Conservation (phyloP, 352 stramenopile genomes). For the Globisporangium polare region DNA sequence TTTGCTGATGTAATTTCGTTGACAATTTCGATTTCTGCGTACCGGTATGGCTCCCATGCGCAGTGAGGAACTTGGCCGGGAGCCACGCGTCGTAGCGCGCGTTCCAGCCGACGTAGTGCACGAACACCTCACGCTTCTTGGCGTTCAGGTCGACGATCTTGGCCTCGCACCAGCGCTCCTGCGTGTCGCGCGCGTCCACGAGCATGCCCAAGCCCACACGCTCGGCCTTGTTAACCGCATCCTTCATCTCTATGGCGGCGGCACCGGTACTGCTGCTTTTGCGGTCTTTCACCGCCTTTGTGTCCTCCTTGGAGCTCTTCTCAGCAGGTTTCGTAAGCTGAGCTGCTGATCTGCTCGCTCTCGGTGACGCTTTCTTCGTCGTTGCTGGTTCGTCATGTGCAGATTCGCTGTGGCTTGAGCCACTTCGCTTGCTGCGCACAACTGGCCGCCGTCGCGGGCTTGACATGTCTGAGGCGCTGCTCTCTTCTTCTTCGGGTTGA, state of each 20-base stretch:
- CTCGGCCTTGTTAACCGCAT: slow-evolving; percentile 6
- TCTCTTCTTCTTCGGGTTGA: not conserved
- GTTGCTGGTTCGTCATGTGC: slow-evolving; percentile 15
- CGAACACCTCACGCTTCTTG: slow-evolving; percentile 30
- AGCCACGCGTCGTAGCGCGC: slow-evolving; percentile 68
- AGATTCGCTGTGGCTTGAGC: not conserved
- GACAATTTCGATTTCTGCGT: not conserved
- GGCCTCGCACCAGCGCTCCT: slow-evolving; percentile 58
- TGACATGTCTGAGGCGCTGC: not conserved
- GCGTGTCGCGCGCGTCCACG: slow-evolving; percentile 52
- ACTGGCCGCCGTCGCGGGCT: slow-evolving; percentile 8
- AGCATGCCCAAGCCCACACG: slow-evolving; percentile 38
- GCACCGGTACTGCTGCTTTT: not conserved
- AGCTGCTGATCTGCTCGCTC: not conserved
- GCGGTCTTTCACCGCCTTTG: not conserved
- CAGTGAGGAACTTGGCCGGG: slow-evolving; percentile 29
- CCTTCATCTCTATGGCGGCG: not conserved
- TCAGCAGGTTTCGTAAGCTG: not conserved
- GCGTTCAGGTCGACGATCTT: slow-evolving; percentile 49
- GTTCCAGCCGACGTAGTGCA: slow-evolving; percentile 83
- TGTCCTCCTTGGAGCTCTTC: not conserved
- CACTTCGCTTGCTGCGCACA: not conserved
- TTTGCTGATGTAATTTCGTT: too few species aligned
- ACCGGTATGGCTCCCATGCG: slow-evolving; percentile 52
- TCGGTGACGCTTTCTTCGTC: slow-evolving; percentile 23